Conservation (phyloP, 129 eudicot species). For the Flaveria bidentis region DNA sequence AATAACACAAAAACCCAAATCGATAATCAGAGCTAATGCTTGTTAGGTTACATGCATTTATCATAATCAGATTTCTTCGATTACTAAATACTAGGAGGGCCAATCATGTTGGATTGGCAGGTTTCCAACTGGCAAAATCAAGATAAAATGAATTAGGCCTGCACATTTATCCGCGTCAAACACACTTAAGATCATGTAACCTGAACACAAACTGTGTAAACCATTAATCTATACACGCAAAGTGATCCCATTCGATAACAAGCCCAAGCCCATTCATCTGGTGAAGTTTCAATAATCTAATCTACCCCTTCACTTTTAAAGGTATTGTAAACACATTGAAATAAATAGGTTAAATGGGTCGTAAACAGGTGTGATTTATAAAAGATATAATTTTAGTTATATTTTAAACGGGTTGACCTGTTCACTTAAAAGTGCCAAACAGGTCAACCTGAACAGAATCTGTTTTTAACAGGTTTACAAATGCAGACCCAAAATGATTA, state of each 20-base stretch:
- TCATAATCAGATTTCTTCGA: neutral
- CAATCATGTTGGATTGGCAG: neutral
- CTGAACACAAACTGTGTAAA: neutral
- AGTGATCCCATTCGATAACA: neutral
- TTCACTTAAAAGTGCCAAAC: neutral
- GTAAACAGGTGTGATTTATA: neutral
- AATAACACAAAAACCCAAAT: conserved; percentile 10
- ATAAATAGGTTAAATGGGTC: neutral
- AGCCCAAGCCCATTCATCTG: neutral
- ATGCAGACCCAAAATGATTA: neutral
- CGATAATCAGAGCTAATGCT: neutral
- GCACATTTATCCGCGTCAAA: neutral
- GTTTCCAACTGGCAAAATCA: too few species aligned
- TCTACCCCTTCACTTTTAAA: too few species aligned
- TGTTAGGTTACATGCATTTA: neutral
- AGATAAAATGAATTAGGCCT: neutral
- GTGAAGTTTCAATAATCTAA: too few species aligned
- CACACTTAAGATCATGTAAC: neutral
- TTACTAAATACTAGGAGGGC: neutral
- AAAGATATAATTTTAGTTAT: neutral
- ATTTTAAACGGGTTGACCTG: neutral
- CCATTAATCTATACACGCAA: neutral
- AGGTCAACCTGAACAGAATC: neutral
- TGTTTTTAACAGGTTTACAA: neutral
- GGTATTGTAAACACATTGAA: too few species aligned